Base-by-base conservation (phyloP, 306 rosid genomes). In the Glycine tomentella region DNA sequence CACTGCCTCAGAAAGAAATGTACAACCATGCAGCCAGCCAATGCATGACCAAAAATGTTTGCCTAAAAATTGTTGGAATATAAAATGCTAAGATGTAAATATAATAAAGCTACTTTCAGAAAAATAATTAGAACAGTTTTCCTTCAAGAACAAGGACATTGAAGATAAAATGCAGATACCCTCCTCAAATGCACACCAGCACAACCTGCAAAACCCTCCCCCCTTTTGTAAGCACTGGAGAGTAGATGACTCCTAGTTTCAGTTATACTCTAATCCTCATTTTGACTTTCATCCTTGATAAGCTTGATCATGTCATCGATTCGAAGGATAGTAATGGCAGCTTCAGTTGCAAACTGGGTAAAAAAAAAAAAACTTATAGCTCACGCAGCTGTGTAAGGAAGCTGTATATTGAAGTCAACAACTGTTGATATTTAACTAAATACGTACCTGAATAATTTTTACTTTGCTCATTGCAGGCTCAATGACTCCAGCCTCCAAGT, bases 401-500 rank as follows among this genome's bases (percentile, higher is more conserved):
- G 63, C 78, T 17, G 50, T 14, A 10, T 12, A 38, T 3, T 61
- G 14, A 56, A n/a, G 76, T 25, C 71, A 48, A 45, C n/a, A 3
- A 59, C 57, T 13, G 16, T 51, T 48, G 6, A 50, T 56, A 31
- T 7, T 36, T 42, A 76, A 66, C 70, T 11, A 49, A 16, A 34
- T 25, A 25, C 49, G n/a, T 78, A 93, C 99, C 97, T 95, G 98
- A 85, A 95, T 90, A 83, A 95, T 93, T 88, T 95, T 95, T 59
- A 95, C 91, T 91, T 95, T 95, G 87, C 99, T 95, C 99, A 95
- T 95, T 72, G 98, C 98, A 16, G 99, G 99, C 81, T 95, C 99
- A 76, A 95, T 93, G 81, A 95, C 99, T 82, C 99, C 99, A 17
- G 99, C 98, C 64, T 95, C 98, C 79, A 95, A 86, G 92, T 95